A percentile compares a stretch with the other conserved stretches of the same genome.
Evolutionary conservation across 176 grass and related monocot genomes (phyloP).

Genomic region (Phyllostachys edulis): DNA sequence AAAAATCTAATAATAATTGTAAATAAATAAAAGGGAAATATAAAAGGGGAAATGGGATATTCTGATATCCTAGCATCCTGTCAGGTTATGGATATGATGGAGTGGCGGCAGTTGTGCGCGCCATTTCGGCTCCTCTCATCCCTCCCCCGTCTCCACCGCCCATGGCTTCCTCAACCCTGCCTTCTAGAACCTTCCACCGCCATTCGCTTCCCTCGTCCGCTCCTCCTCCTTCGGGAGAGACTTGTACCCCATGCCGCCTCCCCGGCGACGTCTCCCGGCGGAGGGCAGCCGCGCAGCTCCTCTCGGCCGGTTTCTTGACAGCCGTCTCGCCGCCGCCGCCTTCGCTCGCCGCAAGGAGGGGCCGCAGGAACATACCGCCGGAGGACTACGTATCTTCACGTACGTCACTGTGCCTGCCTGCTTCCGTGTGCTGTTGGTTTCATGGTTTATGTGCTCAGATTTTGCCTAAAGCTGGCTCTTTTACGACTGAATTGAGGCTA

Average conservation of each 20-base stretch:
- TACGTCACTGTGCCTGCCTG: slow-evolving; percentile 15
- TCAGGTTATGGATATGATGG: slow-evolving; percentile 34
- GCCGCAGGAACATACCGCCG: slow-evolving; percentile 36
- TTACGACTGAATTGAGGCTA: not conserved
- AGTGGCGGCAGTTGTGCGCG: slow-evolving; percentile 18
- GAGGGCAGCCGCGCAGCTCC: slow-evolving; percentile 36
- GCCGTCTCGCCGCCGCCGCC: slow-evolving; percentile 28
- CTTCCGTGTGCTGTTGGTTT: not conserved
- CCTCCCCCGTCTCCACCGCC: not conserved
- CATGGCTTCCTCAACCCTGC: slow-evolving; percentile 34
- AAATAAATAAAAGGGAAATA: not conserved
- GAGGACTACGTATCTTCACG: slow-evolving; percentile 52
- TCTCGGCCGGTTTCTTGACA: slow-evolving; percentile 38
- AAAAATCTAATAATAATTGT: not conserved
- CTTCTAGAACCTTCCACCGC: slow-evolving; percentile 39
- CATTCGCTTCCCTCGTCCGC: not conserved
- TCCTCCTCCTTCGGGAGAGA: not conserved
- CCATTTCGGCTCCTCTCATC: slow-evolving; percentile 27
- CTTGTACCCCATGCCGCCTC: not conserved
- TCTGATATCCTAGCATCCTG: not conserved
- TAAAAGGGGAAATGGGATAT: not conserved
- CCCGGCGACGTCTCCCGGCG: slow-evolving; percentile 35
- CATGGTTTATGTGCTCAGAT: slow-evolving; percentile 15
- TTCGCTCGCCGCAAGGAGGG: slow-evolving; percentile 48
- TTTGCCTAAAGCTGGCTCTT: not conserved